Base-by-base conservation (phyloP, 345 rosid species). In the Hibiscus syriacus region DNA sequence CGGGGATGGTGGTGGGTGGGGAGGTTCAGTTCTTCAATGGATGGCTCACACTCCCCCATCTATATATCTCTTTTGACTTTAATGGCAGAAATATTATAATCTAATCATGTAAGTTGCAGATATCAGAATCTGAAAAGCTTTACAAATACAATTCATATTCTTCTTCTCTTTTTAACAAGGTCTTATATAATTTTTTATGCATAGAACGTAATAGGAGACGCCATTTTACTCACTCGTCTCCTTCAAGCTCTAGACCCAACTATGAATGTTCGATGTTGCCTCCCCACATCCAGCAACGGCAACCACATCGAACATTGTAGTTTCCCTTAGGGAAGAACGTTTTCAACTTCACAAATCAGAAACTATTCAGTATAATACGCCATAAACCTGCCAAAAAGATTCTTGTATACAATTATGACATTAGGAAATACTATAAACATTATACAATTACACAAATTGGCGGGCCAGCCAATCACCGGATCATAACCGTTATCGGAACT, bases 21-120 rank as follows among this genome's bases (percentile, higher is more conserved):
- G 26, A 70, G 32, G 43, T 25, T 69, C 23, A 72, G 74, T 57
- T 66, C 65, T 48, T 48, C 63, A 68, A 29, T 29, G 16, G 74
- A 58, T 69, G 65, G 64, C 11, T 41, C 71, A 43, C 74, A 26
- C n/a, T 45, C n/a, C 55, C 10, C 11, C 55, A 8, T 17, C 55
- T 50, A 25, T n/a, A 8, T 20, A 19, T 50, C 26, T 50, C 23
- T 49, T 36, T 17, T 50, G 55, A 50, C 25, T 50, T 50, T 52
- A 9, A 0, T 48, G n/a, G 2, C 16, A 7, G 4, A 25, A 46
- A 10, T 22, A 52, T 14, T 48, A 63, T 53, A 23, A 63, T 8
- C 23, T 22, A 20, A 22, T 22, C 25, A 53, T 53, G 45, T 27
- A 50, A 19, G 34, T 49, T 39, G 36, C 53, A 45, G 32, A 19